Percentiles rank a stretch among this genome's conserved stretches.
phyloP scores from a whole-genome alignment of 805 yeast species.

The Vanderwaltozyma verrucispora region DNA sequence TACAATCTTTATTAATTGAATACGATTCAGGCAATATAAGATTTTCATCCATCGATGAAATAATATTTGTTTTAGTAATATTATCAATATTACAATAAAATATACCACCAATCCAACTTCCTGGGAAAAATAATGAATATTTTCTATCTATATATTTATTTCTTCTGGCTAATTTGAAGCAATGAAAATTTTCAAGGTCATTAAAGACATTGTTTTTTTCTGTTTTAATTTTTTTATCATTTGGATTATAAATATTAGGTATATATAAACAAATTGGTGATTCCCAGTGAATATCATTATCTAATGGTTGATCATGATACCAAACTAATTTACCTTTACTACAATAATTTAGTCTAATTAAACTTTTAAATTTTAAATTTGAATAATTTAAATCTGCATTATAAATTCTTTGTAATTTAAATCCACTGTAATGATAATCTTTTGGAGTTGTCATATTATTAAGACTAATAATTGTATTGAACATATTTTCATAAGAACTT shows the following conservation, averaged over 20 bases:
- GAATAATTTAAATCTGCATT: slow-evolving; percentile 28
- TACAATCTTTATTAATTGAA: slow-evolving; percentile 24
- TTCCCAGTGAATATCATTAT: slow-evolving; percentile 40
- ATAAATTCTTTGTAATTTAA: slow-evolving; percentile 41
- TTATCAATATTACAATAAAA: slow-evolving; percentile 38
- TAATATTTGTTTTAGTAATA: slow-evolving; percentile 17
- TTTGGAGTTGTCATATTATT: slow-evolving; percentile 2
- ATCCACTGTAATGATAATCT: slow-evolving; percentile 32
- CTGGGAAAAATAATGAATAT: slow-evolving; percentile 41
- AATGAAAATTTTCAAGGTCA: slow-evolving; percentile 25
- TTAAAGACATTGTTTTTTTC: not conserved
- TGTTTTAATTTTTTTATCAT: not conserved
- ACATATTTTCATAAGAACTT: slow-evolving; percentile 7
- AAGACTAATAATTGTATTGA: slow-evolving; percentile 11
- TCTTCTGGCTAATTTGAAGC: slow-evolving; percentile 52
- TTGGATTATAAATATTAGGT: not conserved
- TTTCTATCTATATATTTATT: slow-evolving; percentile 40
- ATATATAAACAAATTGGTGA: slow-evolving; percentile 33
- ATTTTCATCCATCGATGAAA: not conserved
- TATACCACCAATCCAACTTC: slow-evolving; percentile 54
- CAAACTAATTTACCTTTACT: slow-evolving; percentile 38
- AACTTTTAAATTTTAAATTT: slow-evolving; percentile 32
- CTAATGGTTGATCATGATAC: slow-evolving; percentile 30
- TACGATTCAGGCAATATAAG: not conserved
- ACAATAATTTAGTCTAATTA: slow-evolving; percentile 42